These are phyloP conservation scores for Eucalyptus marginata DNA, from an alignment of 345 rosid species.

Conservation along the genomic window DNA sequence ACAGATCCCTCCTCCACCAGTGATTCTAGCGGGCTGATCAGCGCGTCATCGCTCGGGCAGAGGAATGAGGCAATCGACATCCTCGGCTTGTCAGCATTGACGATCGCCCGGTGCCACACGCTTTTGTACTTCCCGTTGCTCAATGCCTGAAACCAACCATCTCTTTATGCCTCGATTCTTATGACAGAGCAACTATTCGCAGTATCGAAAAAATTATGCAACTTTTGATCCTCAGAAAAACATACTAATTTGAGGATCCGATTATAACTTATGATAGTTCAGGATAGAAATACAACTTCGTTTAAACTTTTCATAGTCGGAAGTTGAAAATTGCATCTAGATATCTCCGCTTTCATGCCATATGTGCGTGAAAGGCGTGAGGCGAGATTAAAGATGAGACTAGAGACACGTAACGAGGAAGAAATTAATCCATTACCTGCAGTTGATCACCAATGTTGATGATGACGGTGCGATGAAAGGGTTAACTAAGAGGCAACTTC, in stretches of 20 bases:
- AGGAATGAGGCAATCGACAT: conserved; percentile 76
- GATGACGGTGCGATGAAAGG: not conserved
- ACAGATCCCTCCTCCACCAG: conserved; percentile 20
- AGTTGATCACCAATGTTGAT: conserved; percentile 86
- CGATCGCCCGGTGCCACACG: conserved; percentile 78
- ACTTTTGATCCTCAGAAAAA: not conserved
- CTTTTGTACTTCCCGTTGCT: conserved; percentile 84
- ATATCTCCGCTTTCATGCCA: not conserved
- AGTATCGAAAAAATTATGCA: not conserved
- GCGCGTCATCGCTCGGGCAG: conserved; percentile 53
- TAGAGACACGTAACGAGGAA: not conserved
- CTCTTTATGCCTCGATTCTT: not conserved
- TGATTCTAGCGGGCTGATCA: conserved; percentile 48
- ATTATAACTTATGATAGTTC: not conserved
- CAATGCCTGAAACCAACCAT: conserved; percentile 36
- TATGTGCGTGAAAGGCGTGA: not conserved
- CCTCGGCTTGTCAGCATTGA: conserved; percentile 46
- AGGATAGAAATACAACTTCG: not conserved
- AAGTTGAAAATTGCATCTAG: not conserved
- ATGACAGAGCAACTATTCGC: not conserved
- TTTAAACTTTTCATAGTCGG: not conserved
- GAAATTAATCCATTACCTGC: conserved; percentile 31
- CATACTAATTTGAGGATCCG: not conserved
- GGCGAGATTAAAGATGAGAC: not conserved
- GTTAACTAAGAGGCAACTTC: not conserved